Conservation (phyloP, 2,329 filamentous ascomycete genomes). For the Talaromyces sp. region DNA sequence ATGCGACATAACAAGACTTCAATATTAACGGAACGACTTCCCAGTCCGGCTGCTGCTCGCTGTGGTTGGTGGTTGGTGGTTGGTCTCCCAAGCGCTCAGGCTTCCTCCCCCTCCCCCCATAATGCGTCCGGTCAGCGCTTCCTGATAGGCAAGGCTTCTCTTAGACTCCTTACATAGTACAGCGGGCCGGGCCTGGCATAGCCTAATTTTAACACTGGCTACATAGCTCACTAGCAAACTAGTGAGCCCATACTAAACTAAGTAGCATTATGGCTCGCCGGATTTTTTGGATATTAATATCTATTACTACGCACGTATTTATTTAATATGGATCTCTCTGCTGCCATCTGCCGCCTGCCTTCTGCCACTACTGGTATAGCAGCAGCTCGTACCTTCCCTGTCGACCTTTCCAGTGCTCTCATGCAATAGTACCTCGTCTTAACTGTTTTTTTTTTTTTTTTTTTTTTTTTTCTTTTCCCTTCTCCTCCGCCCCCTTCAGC, state of each 20-base stretch:
- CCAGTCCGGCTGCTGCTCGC: background rate
- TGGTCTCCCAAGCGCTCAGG: background rate
- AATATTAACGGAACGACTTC: background rate
- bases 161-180: conserved; percentile 13
- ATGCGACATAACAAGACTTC: background rate
- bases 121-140: background rate
- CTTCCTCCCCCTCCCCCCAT: background rate
- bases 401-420: background rate
- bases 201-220: conserved; percentile 12
- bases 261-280: background rate
- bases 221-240: background rate
- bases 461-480: background rate
- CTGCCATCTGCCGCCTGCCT: background rate
- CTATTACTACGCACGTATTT: background rate
- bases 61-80: background rate
- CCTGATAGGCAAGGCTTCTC: conserved; percentile 1
- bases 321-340: conserved; percentile 7
- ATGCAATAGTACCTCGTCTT: conserved; percentile 5
- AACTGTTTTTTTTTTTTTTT: conserved; percentile 8
- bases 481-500: background rate
- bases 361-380: background rate
- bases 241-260: background rate
- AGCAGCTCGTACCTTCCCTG: conserved; percentile 1
- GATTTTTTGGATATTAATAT: background rate
- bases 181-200: conserved; percentile 17